Conservation (phyloP, 2,329 filamentous ascomycete species). For the Aspergillus ruber region DNA sequence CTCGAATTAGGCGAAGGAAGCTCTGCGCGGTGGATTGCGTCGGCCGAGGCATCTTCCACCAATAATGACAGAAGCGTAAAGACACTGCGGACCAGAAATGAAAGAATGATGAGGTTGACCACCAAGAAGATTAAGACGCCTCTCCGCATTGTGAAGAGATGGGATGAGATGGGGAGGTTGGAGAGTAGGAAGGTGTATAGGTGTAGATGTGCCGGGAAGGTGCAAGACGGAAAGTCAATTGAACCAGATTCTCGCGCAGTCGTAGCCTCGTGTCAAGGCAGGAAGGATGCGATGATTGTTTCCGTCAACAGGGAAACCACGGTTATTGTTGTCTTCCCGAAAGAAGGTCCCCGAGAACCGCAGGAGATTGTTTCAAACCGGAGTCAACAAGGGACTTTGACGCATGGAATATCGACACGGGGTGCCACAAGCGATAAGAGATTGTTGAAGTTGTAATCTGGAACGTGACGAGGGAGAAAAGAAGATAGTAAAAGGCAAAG, state of each 20-base stretch:
- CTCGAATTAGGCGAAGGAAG: slow-evolving; percentile 60
- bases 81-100: slow-evolving; percentile 59
- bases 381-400: background rate
- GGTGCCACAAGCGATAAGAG: background rate
- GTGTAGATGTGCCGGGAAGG: background rate
- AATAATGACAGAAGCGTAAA: slow-evolving; percentile 66
- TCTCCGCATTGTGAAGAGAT: slow-evolving; percentile 48
- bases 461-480: background rate
- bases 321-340: background rate
- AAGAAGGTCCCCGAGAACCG: background rate
- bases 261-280: slow-evolving; percentile 1
- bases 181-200: background rate
- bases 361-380: background rate
- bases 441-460: too few relatives aligned
- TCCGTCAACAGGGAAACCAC: background rate
- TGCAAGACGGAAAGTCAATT: slow-evolving; percentile 1
- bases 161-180: background rate
- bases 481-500: background rate
- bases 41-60: slow-evolving; percentile 59
- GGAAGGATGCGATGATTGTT: background rate
- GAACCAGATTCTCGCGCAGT: background rate
- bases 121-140: slow-evolving; percentile 58
- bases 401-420: slow-evolving; percentile 1
- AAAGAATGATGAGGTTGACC: slow-evolving; percentile 57
- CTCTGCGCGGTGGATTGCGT: slow-evolving; percentile 61